These are phyloP conservation scores for Ustilago shanxiensis DNA, from an alignment of 1,284 basidiomycete species.

Conservation along the genomic window DNA sequence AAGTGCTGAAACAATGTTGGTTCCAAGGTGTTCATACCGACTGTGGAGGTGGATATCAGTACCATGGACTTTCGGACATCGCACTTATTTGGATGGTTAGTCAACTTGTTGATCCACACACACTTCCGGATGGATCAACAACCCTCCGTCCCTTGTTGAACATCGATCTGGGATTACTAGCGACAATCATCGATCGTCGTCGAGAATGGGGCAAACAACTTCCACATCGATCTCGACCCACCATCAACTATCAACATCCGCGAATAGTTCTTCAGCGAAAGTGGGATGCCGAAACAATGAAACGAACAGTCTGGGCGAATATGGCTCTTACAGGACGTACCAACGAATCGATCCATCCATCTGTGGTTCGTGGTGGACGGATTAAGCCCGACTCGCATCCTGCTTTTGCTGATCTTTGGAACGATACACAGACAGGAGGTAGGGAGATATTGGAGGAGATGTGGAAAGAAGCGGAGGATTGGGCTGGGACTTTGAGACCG, in stretches of 20 bases:
- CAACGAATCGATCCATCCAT: constrained; percentile 53
- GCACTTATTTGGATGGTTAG: constrained; percentile 66
- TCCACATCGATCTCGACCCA: constrained; percentile 41
- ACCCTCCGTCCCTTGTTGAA: constrained; percentile 48
- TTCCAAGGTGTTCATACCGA: constrained; percentile 66
- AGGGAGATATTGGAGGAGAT: constrained; percentile 14
- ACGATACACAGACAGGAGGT: constrained; percentile 1
- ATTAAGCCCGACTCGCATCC: constrained; percentile 20
- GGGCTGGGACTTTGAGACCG: constrained; percentile 23
- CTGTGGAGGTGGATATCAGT: constrained; percentile 60
- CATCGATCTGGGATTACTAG: constrained; percentile 43
- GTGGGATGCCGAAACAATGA: constrained; percentile 20
- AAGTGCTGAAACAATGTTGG: constrained; percentile 66
- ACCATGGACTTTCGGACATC: constrained; percentile 64
- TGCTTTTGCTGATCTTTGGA: constrained; percentile 34
- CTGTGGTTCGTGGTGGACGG: constrained; percentile 40
- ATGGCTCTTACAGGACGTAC: constrained; percentile 29
- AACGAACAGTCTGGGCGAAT: constrained; percentile 40
- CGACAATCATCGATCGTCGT: constrained; percentile 44
- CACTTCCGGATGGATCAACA: constrained; percentile 18
- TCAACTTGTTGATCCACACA: constrained; percentile 50
- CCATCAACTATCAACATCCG: constrained; percentile 24
- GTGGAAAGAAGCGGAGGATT: constrained; percentile 44
- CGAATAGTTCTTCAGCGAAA: constrained; percentile 23
- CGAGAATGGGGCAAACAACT: constrained; percentile 50